Base-by-base conservation (phyloP, 139 green algal genomes). In the Chlamydomonas asymmetrica region DNA sequence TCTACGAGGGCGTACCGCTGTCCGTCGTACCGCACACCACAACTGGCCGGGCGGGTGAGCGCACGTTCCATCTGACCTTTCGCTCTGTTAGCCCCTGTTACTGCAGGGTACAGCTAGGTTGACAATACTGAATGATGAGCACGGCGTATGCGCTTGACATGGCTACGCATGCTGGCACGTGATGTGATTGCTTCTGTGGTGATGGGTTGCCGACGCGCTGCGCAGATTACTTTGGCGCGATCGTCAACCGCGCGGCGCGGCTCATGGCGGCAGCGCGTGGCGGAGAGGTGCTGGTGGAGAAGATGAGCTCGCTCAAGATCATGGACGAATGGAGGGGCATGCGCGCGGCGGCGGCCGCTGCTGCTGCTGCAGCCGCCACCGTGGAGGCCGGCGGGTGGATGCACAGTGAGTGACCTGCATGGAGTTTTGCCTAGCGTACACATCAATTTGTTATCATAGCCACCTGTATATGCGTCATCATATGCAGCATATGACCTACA, bases 151-250 rank as follows among this genome's bases (percentile, higher is more conserved):
- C n/a, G n/a, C n/a, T n/a, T n/a, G n/a, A n/a, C n/a, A n/a, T n/a
- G n/a, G n/a, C n/a, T n/a, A n/a, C n/a, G n/a, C n/a, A n/a, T n/a
- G n/a, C n/a, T n/a, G n/a, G n/a, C n/a, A n/a, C n/a, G n/a, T n/a
- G n/a, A n/a, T n/a, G n/a, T n/a, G n/a, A n/a, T n/a, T n/a, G n/a
- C n/a, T n/a, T n/a, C n/a, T n/a, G n/a, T n/a, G n/a, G n/a, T n/a
- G n/a, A n/a, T n/a, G n/a, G n/a, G n/a, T n/a, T n/a, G n/a, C n/a
- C 78, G 4, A 83, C 82, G 29, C 79, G 82, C 5, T 66, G 83
- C 2, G 83, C 83, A 10, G 85, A 90, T 67, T 90, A 89, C 61
- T 90, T 88, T 54, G 85, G 85, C 2, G 75, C 75, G 16, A 48
- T 79, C 7, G 79, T 90, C 57, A 90, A 90, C 71, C 71, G 85